Evolutionary conservation across 371 early-diverging fungal genomes (phyloP).

Genomic region (Phascolomyces articulosus): DNA sequence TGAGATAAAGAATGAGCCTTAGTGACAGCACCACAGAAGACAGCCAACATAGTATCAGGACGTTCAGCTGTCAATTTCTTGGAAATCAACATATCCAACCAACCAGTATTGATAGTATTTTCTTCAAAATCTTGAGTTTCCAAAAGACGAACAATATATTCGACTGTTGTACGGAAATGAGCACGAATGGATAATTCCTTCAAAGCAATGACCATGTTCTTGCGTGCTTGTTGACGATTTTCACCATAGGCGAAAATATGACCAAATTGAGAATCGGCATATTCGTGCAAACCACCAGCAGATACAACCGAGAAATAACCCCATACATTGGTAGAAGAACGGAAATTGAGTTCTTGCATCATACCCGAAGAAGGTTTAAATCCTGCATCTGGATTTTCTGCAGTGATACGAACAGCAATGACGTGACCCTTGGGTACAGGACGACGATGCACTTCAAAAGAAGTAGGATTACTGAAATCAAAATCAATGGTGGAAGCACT

Average conservation of each 20-base stretch:
- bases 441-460: slow-evolving; percentile 83
- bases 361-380: slow-evolving; percentile 98
- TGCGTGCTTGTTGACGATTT: slow-evolving; percentile 90
- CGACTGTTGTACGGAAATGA: slow-evolving; percentile 98
- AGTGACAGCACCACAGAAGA: slow-evolving; percentile 91
- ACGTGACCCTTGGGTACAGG: slow-evolving; percentile 97
- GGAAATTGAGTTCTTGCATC: slow-evolving; percentile 95
- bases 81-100: slow-evolving; percentile 95
- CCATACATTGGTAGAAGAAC: slow-evolving; percentile 94
- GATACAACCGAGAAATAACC: slow-evolving; percentile 98
- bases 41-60: slow-evolving; percentile 88
- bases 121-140: slow-evolving; percentile 89
- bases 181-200: slow-evolving; percentile 98
- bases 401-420: slow-evolving; percentile 98
- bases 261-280: slow-evolving; percentile 99
- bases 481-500: slow-evolving; percentile 93
- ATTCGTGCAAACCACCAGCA: slow-evolving; percentile 96
- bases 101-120: slow-evolving; percentile 94
- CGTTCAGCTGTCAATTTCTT: slow-evolving; percentile 88
- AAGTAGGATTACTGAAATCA: slow-evolving; percentile 78
- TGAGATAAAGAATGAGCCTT: slow-evolving; percentile 77
- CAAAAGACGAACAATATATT: slow-evolving; percentile 93
- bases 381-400: slow-evolving; percentile 99
- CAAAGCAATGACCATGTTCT: slow-evolving; percentile 96
- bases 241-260: slow-evolving; percentile 98